phyloP scores from a whole-genome alignment of 169 alveolate genomes.

The Plasmodium inui region DNA sequence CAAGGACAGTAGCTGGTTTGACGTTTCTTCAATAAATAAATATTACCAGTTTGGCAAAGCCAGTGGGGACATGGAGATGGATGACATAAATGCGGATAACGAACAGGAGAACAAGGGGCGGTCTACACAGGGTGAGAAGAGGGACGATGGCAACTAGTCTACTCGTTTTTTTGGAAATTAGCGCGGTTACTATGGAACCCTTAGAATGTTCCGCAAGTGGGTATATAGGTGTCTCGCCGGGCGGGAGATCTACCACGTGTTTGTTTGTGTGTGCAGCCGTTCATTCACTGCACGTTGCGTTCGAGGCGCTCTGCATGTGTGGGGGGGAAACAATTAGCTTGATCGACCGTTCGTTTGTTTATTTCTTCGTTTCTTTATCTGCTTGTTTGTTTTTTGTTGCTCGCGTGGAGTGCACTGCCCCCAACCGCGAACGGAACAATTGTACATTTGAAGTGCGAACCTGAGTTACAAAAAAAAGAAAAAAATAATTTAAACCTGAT shows the following conservation, averaged over 20 bases:
- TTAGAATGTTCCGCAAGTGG: neutral
- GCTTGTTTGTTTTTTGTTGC: too few relatives aligned
- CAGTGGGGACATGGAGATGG: slow-evolving; percentile 29
- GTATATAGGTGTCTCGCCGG: neutral
- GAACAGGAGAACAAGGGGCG: neutral
- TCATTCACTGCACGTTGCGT: neutral
- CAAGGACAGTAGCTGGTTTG: slow-evolving; percentile 73
- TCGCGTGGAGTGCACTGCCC: neutral
- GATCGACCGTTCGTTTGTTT: neutral
- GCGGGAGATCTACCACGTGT: neutral
- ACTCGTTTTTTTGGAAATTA: neutral
- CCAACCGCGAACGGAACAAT: neutral
- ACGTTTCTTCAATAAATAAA: slow-evolving; percentile 52
- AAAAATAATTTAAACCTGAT: neutral
- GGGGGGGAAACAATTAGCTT: neutral
- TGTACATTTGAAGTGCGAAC: neutral
- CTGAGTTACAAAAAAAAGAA: neutral
- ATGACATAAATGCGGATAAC: slow-evolving; percentile 10
- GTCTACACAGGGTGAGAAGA: neutral
- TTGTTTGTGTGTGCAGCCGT: neutral
- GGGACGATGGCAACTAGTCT: neutral
- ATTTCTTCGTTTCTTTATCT: neutral
- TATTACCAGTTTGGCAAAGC: slow-evolving; percentile 51
- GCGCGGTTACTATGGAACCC: neutral
- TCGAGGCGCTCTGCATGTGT: neutral